Evolutionary conservation across 805 yeast genomes (phyloP).

Genomic region (Ogataea methanolica): DNA sequence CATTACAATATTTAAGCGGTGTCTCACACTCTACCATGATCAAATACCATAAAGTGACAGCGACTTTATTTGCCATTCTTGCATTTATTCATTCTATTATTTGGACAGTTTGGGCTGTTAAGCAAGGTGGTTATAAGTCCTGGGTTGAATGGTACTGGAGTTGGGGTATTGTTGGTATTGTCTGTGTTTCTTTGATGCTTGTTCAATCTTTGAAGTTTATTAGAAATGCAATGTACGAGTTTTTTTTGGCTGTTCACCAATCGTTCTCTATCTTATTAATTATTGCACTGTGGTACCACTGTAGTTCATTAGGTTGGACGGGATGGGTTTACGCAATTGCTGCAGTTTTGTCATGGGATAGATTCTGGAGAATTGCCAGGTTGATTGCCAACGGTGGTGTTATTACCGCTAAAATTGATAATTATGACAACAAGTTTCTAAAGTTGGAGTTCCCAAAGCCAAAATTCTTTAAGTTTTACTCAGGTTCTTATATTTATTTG

Average conservation of each 20-base stretch:
- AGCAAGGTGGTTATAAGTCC: slow-evolving; percentile 36
- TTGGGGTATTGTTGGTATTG: slow-evolving; percentile 30
- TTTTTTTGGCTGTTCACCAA: slow-evolving; percentile 37
- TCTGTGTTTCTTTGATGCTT: slow-evolving; percentile 11
- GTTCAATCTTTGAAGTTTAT: slow-evolving; percentile 20
- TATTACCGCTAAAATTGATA: slow-evolving; percentile 12
- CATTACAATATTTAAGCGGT: slow-evolving; percentile 58
- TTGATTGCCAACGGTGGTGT: slow-evolving; percentile 25
- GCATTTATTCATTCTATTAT: slow-evolving; percentile 53
- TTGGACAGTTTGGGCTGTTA: slow-evolving; percentile 44
- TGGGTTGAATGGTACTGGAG: slow-evolving; percentile 45
- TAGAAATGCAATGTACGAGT: slow-evolving; percentile 36
- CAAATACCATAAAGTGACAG: slow-evolving; percentile 63
- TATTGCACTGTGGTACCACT: slow-evolving; percentile 37
- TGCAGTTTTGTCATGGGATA: slow-evolving; percentile 37
- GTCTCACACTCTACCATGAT: slow-evolving; percentile 58
- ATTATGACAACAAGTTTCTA: slow-evolving; percentile 9
- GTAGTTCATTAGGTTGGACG: slow-evolving; percentile 37
- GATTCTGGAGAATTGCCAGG: slow-evolving; percentile 32
- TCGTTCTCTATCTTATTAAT: slow-evolving; percentile 35
- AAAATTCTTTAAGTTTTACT: slow-evolving; percentile 24
- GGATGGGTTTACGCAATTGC: slow-evolving; percentile 37
- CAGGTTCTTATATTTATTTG: slow-evolving; percentile 53
- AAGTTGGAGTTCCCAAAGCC: slow-evolving; percentile 20
- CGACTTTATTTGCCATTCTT: slow-evolving; percentile 45